phyloP scores from a whole-genome alignment of 345 rosid genomes.

The Moringa oleifera region DNA sequence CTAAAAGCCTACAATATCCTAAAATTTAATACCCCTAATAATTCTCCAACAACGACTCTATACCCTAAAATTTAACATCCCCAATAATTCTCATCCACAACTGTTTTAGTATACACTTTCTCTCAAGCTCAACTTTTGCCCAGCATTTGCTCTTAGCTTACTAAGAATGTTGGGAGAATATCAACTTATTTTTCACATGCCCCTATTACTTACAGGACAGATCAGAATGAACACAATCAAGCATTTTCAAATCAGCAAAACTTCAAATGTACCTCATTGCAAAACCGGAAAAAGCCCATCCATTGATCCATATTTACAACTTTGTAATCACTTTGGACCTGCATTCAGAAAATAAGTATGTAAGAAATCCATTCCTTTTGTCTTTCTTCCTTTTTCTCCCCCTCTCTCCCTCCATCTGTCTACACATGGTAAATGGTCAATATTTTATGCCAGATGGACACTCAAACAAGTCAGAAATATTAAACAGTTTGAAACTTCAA shows the following conservation, averaged over 20 bases:
- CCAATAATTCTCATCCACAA: too few species aligned
- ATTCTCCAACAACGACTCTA: too few species aligned
- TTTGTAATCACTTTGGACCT: conserved; percentile 90
- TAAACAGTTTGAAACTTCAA: conserved; percentile 1
- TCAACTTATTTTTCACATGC: background rate
- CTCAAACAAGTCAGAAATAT: background rate
- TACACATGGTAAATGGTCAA: too few species aligned
- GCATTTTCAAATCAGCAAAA: background rate
- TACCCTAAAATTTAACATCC: too few species aligned
- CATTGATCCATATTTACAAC: conserved; percentile 96
- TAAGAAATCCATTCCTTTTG: too few species aligned
- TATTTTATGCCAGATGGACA: too few species aligned
- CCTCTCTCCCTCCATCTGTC: too few species aligned
- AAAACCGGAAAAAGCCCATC: conserved; percentile 83
- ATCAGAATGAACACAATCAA: background rate
- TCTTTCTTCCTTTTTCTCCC: too few species aligned
- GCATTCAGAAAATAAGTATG: conserved; percentile 17
- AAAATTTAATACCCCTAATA: too few species aligned
- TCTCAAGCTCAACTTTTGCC: too few species aligned
- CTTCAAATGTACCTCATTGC: conserved; percentile 66
- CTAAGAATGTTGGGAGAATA: background rate
- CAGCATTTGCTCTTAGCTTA: background rate
- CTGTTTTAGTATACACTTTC: too few species aligned
- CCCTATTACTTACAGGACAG: background rate
- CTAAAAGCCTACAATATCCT: too few species aligned